Evolutionary conservation across 208 protist genomes (phyloP).

Genomic region (Leishmania major): DNA sequence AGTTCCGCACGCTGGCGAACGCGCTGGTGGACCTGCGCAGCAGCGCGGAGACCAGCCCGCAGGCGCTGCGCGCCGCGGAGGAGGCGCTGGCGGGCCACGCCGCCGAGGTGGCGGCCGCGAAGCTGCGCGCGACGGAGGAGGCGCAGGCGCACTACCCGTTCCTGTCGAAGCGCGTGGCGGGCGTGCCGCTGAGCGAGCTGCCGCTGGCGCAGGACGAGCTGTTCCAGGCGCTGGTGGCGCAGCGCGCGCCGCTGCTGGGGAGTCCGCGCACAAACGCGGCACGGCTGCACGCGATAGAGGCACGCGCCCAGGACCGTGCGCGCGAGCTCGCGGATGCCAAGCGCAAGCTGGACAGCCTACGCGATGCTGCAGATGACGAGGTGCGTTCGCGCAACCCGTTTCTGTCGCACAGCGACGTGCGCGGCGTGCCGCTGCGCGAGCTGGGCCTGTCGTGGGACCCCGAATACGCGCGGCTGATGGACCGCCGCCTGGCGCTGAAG

Average conservation of each 20-base stretch:
- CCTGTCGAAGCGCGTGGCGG: slow-evolving; percentile 43
- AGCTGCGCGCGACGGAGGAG: slow-evolving; percentile 38
- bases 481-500: slow-evolving; percentile 36
- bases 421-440: slow-evolving; percentile 46
- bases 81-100: not conserved
- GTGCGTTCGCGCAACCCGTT: slow-evolving; percentile 52
- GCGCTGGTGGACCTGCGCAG: slow-evolving; percentile 34
- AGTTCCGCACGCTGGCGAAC: slow-evolving; percentile 50
- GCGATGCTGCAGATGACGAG: slow-evolving; percentile 59
- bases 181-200: slow-evolving; percentile 42
- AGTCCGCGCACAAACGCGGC: slow-evolving; percentile 27
- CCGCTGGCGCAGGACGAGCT: slow-evolving; percentile 33
- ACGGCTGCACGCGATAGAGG: slow-evolving; percentile 39
- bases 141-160: slow-evolving; percentile 53
- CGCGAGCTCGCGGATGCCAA: slow-evolving; percentile 24
- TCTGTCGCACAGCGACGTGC: slow-evolving; percentile 47
- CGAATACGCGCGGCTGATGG: slow-evolving; percentile 11
- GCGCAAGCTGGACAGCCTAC: slow-evolving; percentile 47
- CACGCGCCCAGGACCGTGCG: slow-evolving; percentile 25
- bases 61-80: too few relatives aligned
- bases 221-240: slow-evolving; percentile 28
- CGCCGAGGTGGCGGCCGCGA: slow-evolving; percentile 18
- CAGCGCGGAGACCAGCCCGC: too few relatives aligned
- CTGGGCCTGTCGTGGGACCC: slow-evolving; percentile 36
- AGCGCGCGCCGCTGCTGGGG: slow-evolving; percentile 29